A percentile compares a stretch with the other conserved stretches of the same genome.
Evolutionary conservation across 495 filamentous ascomycete genomes (phyloP).

Genomic region (Penicillium dipodomyicola): DNA sequence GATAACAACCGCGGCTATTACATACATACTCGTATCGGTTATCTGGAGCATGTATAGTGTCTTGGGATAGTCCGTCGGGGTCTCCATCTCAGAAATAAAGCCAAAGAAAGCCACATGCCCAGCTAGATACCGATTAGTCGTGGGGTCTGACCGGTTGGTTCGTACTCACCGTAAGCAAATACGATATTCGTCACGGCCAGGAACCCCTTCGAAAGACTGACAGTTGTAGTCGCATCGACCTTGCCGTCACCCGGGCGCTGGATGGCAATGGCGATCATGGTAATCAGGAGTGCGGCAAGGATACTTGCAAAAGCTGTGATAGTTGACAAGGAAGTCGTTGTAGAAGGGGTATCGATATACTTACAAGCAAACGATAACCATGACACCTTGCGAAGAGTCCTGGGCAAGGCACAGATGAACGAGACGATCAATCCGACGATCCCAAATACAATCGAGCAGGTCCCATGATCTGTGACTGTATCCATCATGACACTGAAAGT

Average conservation of each 20-base stretch:
- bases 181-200: slow-evolving; percentile 26
- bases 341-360: background rate
- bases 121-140: slow-evolving; percentile 29
- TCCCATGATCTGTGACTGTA: slow-evolving; percentile 55
- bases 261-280: slow-evolving; percentile 62
- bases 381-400: slow-evolving; percentile 54
- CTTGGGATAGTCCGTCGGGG: slow-evolving; percentile 63
- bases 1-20: slow-evolving; percentile 50
- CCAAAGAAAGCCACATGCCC: slow-evolving; percentile 71
- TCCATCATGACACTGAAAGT: slow-evolving; percentile 63
- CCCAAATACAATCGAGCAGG: slow-evolving; percentile 64
- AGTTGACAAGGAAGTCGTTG: background rate
- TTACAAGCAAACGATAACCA: slow-evolving; percentile 55
- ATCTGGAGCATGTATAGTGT: slow-evolving; percentile 62
- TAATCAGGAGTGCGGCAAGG: slow-evolving; percentile 60
- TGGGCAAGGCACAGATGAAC: slow-evolving; percentile 58
- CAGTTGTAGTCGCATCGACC: slow-evolving; percentile 17
- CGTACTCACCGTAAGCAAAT: slow-evolving; percentile 29
- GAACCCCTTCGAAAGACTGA: slow-evolving; percentile 18
- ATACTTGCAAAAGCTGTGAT: slow-evolving; percentile 53
- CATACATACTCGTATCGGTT: slow-evolving; percentile 65
- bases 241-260: slow-evolving; percentile 18
- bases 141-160: background rate
- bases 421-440: slow-evolving; percentile 59
- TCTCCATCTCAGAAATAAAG: slow-evolving; percentile 73